Percentiles rank a stretch among this genome's conserved stretches.
These are phyloP conservation scores for Fragilariopsis cylindrus DNA, from an alignment of 108 stramenopile species.

Conservation along the genomic window DNA sequence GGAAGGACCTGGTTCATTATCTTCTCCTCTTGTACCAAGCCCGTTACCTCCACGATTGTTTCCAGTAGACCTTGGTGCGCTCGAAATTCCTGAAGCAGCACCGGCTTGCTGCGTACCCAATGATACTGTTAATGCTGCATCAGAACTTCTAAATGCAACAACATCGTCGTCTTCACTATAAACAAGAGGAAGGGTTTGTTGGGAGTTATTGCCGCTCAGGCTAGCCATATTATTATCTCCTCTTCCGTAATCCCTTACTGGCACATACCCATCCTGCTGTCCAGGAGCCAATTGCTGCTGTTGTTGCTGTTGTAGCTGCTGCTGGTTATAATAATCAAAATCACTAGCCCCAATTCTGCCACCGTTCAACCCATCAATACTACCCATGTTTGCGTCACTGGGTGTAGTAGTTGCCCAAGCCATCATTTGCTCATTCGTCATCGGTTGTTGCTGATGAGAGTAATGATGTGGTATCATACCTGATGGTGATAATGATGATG, in stretches of 20 bases:
- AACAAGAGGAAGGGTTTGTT: conserved; percentile 13
- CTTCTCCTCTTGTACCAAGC: conserved; percentile 4
- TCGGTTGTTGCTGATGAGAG: conserved; percentile 25
- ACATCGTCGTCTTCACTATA: conserved; percentile 41
- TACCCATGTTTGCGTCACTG: not conserved
- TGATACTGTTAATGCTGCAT: not conserved
- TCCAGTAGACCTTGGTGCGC: not conserved
- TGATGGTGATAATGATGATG: not conserved
- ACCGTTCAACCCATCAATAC: too few species aligned
- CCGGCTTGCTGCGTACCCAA: conserved; percentile 2
- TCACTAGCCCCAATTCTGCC: not conserved
- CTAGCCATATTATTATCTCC: conserved; percentile 1
- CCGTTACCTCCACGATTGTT: conserved; percentile 3
- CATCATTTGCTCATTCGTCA: conserved; percentile 33
- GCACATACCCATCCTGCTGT: too few species aligned
- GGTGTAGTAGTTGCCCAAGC: conserved; percentile 19
- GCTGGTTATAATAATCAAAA: not conserved
- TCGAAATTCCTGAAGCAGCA: not conserved
- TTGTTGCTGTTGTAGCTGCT: too few species aligned
- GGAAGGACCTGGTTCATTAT: not conserved
- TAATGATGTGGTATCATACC: conserved; percentile 1
- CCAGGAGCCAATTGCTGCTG: too few species aligned
- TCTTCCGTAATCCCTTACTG: not conserved
- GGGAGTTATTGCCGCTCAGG: not conserved
- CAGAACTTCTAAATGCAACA: not conserved